Percentiles rank a stretch among this genome's conserved stretches.
phyloP scores from a whole-genome alignment of 495 filamentous ascomycete species.

The Cairneyella variabilis region DNA sequence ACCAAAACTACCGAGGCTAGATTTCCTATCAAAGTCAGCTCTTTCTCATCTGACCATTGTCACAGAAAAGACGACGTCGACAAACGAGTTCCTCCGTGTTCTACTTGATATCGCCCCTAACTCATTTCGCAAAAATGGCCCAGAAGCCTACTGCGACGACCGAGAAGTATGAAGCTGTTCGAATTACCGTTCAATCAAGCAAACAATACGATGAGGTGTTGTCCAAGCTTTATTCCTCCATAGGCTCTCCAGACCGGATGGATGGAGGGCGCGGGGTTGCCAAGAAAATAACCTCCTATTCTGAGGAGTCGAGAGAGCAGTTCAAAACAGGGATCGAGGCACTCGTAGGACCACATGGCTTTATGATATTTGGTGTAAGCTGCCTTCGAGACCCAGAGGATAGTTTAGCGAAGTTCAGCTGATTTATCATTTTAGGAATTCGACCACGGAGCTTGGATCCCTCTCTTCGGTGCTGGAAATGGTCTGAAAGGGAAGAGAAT shows the following conservation, averaged over 20 bases:
- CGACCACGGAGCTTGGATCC: conserved; percentile 14
- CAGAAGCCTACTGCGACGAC: no score
- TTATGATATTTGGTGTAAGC: conserved; percentile 20
- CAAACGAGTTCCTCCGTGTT: no score
- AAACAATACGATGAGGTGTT: conserved; percentile 1
- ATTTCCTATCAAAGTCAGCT: no score
- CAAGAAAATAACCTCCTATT: not conserved
- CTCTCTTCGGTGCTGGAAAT: conserved; percentile 3
- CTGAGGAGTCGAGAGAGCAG: not conserved
- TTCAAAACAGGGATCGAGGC: not conserved
- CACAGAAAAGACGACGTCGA: no score
- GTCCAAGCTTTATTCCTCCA: conserved; percentile 4
- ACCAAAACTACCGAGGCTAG: no score
- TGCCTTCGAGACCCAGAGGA: no score
- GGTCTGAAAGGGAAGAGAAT: conserved; percentile 8
- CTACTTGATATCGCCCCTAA: no score
- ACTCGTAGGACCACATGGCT: conserved; percentile 11
- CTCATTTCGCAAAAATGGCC: no score
- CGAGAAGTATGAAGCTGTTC: no score
- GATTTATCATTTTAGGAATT: conserved; percentile 9
- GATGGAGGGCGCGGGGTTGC: not conserved
- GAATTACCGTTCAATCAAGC: conserved; percentile 1
- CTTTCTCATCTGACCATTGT: no score
- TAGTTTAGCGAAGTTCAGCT: no score
- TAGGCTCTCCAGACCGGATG: not conserved